A percentile compares a stretch with the other conserved stretches of the same genome.
Conservation (phyloP, 1,284 basidiomycete genomes). For the Trichosporon sp. region DNA sequence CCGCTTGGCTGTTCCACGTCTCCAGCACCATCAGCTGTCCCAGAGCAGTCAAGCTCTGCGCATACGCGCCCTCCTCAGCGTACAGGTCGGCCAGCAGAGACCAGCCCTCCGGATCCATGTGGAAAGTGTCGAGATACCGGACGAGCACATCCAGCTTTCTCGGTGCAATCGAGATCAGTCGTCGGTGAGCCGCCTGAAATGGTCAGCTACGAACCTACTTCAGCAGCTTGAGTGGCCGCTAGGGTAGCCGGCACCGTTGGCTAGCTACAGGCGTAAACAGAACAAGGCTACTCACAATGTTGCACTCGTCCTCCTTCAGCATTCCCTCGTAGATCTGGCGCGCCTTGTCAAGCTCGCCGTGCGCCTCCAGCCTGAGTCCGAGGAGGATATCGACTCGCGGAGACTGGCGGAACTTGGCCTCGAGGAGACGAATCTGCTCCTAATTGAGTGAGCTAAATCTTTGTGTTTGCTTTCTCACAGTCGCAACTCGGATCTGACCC, state of each 20-base stretch:
- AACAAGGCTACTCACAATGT: conserved; percentile 57
- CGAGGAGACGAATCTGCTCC: conserved; percentile 63
- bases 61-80: conserved; percentile 65
- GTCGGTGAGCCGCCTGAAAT: conserved; percentile 69
- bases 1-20: conserved; percentile 37
- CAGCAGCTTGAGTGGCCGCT: too few relatives aligned
- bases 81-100: conserved; percentile 88
- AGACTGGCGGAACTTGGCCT: conserved; percentile 69
- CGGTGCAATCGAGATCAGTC: conserved; percentile 62
- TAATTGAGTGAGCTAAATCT: conserved; percentile 36
- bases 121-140: conserved; percentile 82
- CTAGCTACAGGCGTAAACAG: not conserved
- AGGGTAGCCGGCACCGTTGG: too few relatives aligned
- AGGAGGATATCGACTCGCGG: conserved; percentile 76
- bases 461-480: too few relatives aligned
- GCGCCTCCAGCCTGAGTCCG: conserved; percentile 78
- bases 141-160: conserved; percentile 52
- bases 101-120: conserved; percentile 89
- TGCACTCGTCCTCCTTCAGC: conserved; percentile 64
- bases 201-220: not conserved
- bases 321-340: conserved; percentile 56
- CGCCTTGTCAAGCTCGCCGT: conserved; percentile 50
- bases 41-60: conserved; percentile 30
- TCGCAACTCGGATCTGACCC: conserved; percentile 69
- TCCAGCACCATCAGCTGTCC: conserved; percentile 40